Evolutionary conservation across 306 rosid species (phyloP), one percentile per base, ranked within the genome.

Genomic region (Psophocarpus tetragonolobus): DNA sequence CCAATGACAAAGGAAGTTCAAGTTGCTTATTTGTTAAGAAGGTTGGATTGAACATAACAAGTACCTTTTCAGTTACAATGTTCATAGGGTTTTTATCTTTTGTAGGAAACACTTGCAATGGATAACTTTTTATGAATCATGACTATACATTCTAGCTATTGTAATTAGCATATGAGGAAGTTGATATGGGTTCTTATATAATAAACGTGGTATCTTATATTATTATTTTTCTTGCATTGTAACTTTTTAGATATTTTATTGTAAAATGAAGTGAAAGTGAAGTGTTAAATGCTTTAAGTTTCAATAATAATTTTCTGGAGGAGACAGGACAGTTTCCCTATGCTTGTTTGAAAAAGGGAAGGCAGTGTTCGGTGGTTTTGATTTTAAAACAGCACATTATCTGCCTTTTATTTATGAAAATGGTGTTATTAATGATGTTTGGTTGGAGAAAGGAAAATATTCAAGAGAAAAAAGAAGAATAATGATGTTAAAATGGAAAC

Each of bases 1-100:
- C 99, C 99, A 63, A 70, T 96, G 80, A 96, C 99, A 45, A 96
- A 96, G 82, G 87, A 96, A 85, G 98, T 92, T 77, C 98, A 92
- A 87, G 90, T 92, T 83, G 91, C 90, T 4, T 96, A 92, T 79
- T 85, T 96, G 36, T 72, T 96, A 44, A 90, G 97, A 87, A 88
- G 91, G 86, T 77, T 96, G 81, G 99, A 96, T 39, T 91, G 89
- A 96, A 47, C 44, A 57, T 48, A 21, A 48, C 35, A 42, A 1
- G 9, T 58, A 44, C 39, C 15, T 56, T 75, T 45, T 42, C 67
- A 27, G 29, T 60, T 51, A 62, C 48, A 35, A 53, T 78, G 54
- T 73, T 54, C 38, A 81, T 63, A 53, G 5, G 57, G 24, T 42
- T 7, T 60, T 32, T 14, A 17, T 38, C 11, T 27, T 76, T 39